phyloP scores from a whole-genome alignment of 345 rosid species.

The Erucastrum elatum region DNA sequence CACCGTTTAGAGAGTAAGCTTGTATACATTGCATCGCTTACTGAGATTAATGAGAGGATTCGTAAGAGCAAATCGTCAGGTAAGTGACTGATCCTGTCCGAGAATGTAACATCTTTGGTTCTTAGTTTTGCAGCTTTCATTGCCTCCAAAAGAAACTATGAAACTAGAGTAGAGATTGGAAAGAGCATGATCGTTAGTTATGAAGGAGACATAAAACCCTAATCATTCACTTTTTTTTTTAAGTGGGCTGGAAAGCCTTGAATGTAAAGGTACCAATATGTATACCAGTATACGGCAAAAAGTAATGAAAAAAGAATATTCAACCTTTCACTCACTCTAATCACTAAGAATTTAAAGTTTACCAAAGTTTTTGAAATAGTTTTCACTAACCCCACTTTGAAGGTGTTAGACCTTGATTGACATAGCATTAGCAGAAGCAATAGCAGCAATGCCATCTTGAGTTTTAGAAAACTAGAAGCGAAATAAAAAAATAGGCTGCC shows the following conservation, averaged over 20 bases:
- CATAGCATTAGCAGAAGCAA: too few species aligned
- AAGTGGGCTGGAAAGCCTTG: neutral
- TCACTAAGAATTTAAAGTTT: too few species aligned
- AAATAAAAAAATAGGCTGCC: too few species aligned
- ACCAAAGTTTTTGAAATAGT: too few species aligned
- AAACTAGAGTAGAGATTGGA: neutral
- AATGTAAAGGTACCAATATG: too few species aligned
- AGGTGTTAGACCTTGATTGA: too few species aligned
- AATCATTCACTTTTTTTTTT: neutral
- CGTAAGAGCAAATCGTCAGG: slow-evolving; percentile 13
- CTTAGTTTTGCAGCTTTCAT: slow-evolving; percentile 1
- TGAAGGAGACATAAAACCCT: neutral
- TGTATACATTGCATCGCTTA: neutral
- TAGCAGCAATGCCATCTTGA: too few species aligned
- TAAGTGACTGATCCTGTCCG: slow-evolving; percentile 12
- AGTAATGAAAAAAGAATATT: too few species aligned
- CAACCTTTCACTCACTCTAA: too few species aligned
- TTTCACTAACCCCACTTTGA: too few species aligned
- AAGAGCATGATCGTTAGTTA: neutral
- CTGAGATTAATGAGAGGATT: neutral
- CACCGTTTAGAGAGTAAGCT: slow-evolving; percentile 2
- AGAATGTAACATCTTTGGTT: neutral
- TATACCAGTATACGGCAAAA: too few species aligned
- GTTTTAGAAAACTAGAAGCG: too few species aligned
- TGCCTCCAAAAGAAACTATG: neutral